Base-by-base conservation (phyloP, 805 yeast species). In the Wickerhamomyces subpelliculosus region DNA sequence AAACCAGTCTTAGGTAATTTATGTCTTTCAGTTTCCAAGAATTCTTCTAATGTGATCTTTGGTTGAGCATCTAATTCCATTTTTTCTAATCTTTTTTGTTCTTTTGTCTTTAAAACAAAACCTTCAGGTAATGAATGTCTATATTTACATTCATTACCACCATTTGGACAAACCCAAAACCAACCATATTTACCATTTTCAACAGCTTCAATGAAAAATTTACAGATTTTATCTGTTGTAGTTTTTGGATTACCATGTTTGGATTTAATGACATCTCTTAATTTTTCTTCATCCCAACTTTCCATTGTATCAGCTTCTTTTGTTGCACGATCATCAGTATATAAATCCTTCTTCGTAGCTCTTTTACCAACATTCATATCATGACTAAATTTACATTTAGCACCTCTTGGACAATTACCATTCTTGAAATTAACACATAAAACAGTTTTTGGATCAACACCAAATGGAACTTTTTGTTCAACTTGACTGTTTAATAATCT, bases 161-260 rank as follows among this genome's bases (percentile, higher is more conserved):
- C 89, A 51, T 86, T 86, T 21, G 98, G 98, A 68, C 98, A 93
- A 17, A 74, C 72, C 98, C 98, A 93, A 64, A 93, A 89, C 98
- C 98, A 93, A 56, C 98, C 98, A 59, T 93, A 93, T 58, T 90
- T 90, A 41, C 90, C 93, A 56, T 88, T 87, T 58, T 93, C 99
- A 41, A 93, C 97, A 0, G 98, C 97, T 43, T 88, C 96, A 48
- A 93, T 85, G 66, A 93, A 94, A 62, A 62, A 78, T 61, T 89
- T 93, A 74, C 99, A 93, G 35, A 93, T 85, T 49, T 75, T 93
- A 47, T 90, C 97, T 0, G 99, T 93, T 12, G 97, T 88, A 10
- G 96, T 87, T 60, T 79, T 79, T 39, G 82, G 88, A 60, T 93
- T 93, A 36, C 98, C 97, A 53, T 89, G 97, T 65, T 93, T 93